Percentiles rank a stretch among this genome's conserved stretches.
These are phyloP conservation scores for Pyracantha coccinea DNA, from an alignment of 331 rosid species.

Conservation along the genomic window DNA sequence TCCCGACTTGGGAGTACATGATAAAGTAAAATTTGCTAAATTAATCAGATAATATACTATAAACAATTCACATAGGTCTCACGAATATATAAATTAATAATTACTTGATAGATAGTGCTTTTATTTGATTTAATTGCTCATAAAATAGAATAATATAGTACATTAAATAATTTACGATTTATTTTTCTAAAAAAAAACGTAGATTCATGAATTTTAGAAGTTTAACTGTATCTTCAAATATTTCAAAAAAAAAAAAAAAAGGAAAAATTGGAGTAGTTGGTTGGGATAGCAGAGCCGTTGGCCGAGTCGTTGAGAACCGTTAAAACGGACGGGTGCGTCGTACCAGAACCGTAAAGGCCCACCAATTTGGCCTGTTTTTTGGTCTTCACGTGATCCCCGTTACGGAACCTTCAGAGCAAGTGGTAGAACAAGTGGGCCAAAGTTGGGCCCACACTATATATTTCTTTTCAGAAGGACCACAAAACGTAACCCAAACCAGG, in stretches of 20 bases:
- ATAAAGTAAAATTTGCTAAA: too few species aligned
- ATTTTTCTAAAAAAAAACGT: too few species aligned
- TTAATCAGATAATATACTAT: too few species aligned
- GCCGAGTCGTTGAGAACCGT: background rate
- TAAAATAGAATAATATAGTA: too few species aligned
- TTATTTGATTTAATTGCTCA: too few species aligned
- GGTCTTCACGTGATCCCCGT: slow-evolving; percentile 48
- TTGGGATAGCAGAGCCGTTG: background rate
- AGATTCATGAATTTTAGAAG: too few species aligned
- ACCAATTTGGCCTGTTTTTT: background rate
- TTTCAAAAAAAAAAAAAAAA: background rate
- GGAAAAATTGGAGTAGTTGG: background rate
- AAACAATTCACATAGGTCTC: too few species aligned
- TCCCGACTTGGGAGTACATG: too few species aligned
- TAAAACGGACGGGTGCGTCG: background rate
- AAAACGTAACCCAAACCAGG: background rate
- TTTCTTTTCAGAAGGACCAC: slow-evolving; percentile 10
- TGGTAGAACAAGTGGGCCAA: background rate
- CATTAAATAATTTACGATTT: too few species aligned
- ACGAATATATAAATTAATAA: too few species aligned
- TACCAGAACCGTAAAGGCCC: slow-evolving; percentile 10
- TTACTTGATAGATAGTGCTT: too few species aligned
- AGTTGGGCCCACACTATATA: slow-evolving; percentile 9
- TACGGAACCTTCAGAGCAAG: slow-evolving; percentile 16
- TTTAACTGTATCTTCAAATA: too few species aligned